These are phyloP conservation scores for Candida silvatica DNA, from an alignment of 805 yeast species.

Conservation along the genomic window DNA sequence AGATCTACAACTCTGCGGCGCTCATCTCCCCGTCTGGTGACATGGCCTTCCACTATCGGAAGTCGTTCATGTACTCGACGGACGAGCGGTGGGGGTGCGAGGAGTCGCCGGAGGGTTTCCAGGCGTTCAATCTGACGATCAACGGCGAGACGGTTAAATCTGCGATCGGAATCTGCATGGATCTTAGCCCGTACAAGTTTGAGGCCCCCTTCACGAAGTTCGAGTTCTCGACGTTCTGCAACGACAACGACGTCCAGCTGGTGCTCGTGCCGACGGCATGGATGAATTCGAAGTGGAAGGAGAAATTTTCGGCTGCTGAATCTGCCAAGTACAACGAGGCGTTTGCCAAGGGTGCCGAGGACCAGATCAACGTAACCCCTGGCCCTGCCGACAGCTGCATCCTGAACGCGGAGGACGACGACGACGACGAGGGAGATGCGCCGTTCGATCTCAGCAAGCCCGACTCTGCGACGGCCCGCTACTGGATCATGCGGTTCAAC, in stretches of 20 bases:
- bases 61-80: slow-evolving; percentile 66
- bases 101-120: slow-evolving; percentile 59
- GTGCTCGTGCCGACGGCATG: slow-evolving; percentile 83
- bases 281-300: slow-evolving; percentile 43
- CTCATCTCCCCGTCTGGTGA: slow-evolving; percentile 53
- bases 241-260: slow-evolving; percentile 38
- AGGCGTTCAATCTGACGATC: slow-evolving; percentile 35
- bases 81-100: slow-evolving; percentile 76
- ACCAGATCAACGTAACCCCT: slow-evolving; percentile 14
- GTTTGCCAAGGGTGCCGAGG: slow-evolving; percentile 8
- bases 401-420: slow-evolving; percentile 1
- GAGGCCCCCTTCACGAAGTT: slow-evolving; percentile 66
- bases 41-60: slow-evolving; percentile 59
- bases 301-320: slow-evolving; percentile 14
- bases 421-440: slow-evolving; percentile 6
- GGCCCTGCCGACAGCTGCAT: slow-evolving; percentile 3
- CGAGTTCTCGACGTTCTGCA: slow-evolving; percentile 58
- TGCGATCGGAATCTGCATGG: slow-evolving; percentile 89
- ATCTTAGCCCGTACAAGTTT: slow-evolving; percentile 79
- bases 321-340: slow-evolving; percentile 10
- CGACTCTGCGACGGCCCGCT: slow-evolving; percentile 27
- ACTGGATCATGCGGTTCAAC: slow-evolving; percentile 63
- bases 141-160: slow-evolving; percentile 27
- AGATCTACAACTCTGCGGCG: slow-evolving; percentile 63
- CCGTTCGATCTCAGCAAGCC: slow-evolving; percentile 7